Evolutionary conservation across 805 yeast species (phyloP).

Genomic region (Metahyphopichia silvanorum): DNA sequence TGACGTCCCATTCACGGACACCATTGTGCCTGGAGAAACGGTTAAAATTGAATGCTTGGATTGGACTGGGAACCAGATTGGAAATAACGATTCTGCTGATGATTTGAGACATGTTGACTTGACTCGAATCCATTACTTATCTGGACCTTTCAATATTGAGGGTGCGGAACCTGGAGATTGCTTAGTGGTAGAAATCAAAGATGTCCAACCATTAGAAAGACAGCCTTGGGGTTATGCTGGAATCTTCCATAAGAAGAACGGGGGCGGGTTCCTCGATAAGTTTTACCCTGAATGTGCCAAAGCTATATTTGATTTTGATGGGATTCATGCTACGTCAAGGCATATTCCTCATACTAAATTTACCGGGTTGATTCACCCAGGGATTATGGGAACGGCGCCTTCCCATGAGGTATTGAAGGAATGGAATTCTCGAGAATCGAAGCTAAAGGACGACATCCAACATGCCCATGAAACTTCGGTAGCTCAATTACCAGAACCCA

Average conservation of each 20-base stretch:
- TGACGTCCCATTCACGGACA: slow-evolving; percentile 41
- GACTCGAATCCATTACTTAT: slow-evolving; percentile 43
- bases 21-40: slow-evolving; percentile 40
- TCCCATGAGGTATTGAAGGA: slow-evolving; percentile 37
- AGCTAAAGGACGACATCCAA: slow-evolving; percentile 30
- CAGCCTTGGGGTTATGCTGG: slow-evolving; percentile 57
- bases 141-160: slow-evolving; percentile 46
- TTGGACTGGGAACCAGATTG: slow-evolving; percentile 54
- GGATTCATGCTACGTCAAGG: slow-evolving; percentile 46
- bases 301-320: slow-evolving; percentile 52
- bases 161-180: slow-evolving; percentile 48
- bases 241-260: slow-evolving; percentile 45
- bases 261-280: slow-evolving; percentile 49
- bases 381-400: slow-evolving; percentile 52
- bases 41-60: slow-evolving; percentile 50
- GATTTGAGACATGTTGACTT: slow-evolving; percentile 45
- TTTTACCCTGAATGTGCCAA: slow-evolving; percentile 51
- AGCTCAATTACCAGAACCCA: slow-evolving; percentile 39
- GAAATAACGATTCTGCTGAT: slow-evolving; percentile 46
- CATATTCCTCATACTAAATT: slow-evolving; percentile 50
- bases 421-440: slow-evolving; percentile 45
- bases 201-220: slow-evolving; percentile 49
- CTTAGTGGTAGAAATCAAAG: slow-evolving; percentile 48
- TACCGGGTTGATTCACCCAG: slow-evolving; percentile 51
- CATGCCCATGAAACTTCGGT: slow-evolving; percentile 28